Percentiles rank a stretch among this genome's conserved stretches.
These are phyloP conservation scores for Ganoderma sp. DNA, from an alignment of 1,284 basidiomycete species.

Conservation along the genomic window DNA sequence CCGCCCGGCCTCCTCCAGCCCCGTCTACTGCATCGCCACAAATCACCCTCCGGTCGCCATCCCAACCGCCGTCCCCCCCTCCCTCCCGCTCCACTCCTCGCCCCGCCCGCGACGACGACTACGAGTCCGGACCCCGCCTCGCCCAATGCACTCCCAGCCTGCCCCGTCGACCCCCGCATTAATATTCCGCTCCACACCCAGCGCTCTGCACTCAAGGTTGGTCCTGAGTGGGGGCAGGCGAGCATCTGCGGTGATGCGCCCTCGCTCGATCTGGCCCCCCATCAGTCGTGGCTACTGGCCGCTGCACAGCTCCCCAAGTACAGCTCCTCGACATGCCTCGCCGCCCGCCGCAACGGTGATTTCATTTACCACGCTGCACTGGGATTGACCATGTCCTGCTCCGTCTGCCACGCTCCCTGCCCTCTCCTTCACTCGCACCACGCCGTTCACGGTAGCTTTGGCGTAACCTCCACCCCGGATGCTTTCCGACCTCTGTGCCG, in stretches of 20 bases:
- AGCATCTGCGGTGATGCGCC: background rate
- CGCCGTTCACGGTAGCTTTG: background rate
- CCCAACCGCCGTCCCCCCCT: background rate
- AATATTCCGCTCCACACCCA: too few relatives aligned
- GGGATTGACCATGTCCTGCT: background rate
- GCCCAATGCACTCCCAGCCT: too few relatives aligned
- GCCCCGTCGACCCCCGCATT: background rate
- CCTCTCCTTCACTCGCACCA: background rate
- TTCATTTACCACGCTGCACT: background rate
- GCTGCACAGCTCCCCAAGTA: background rate
- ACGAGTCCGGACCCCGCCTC: too few relatives aligned
- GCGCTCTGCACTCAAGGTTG: background rate
- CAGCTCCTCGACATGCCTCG: background rate
- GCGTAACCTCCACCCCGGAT: background rate
- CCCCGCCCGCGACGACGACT: too few relatives aligned
- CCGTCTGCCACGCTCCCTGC: background rate
- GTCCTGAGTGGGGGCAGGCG: background rate
- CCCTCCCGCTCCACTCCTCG: too few relatives aligned
- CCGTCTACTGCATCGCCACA: slow-evolving; percentile 6
- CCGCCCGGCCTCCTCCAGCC: slow-evolving; percentile 3
- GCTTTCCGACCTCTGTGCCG: background rate
- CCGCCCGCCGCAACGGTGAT: background rate
- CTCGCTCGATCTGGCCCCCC: background rate
- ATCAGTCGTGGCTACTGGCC: background rate
- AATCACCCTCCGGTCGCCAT: slow-evolving; percentile 14